Evolutionary conservation across 1,284 basidiomycete genomes (phyloP), one percentile per base, ranked within the genome.

Genomic region (Blastosporella zonata): DNA sequence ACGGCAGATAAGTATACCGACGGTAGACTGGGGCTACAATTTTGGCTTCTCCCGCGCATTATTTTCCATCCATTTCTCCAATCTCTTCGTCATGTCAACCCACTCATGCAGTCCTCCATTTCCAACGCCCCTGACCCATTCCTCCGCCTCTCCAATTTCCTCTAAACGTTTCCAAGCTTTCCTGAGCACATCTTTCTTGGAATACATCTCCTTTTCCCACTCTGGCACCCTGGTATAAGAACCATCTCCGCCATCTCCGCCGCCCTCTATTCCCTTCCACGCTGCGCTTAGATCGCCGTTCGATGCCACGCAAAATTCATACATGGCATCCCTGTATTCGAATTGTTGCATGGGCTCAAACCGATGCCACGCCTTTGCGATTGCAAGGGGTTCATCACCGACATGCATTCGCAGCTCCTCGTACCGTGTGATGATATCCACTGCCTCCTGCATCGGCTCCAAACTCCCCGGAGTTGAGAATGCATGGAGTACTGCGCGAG

Each of bases 71-170:
- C 71, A 67, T 46, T 62, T 62, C 36, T 80, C 50, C 49, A 87
- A 57, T 54, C 61, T 69, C 52, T 67, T 61, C 71, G 84, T 75
- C 54, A 87, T 58, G 18, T 72, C 72, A 8, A 82, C 70, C 87
- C 87, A 90, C 52, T 87, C 83, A 21, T 77, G 60, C 2, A 65
- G 54, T 8, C 75, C 78, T 17, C 72, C 68, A 56, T 74, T 63
- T 0, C 87, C 87, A 21, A 89, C 78, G 2, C 76, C 82, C 49
- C 67, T 65, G 13, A 86, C 72, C 81, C 80, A 87, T 18, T 69
- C 67, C 33, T 75, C 73, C 2, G 78, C 81, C 46, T 79, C 73
- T 0, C 82, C 83, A 1, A 58, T 65, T 49, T 65, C 67, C 59
- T 83, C 81, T 28, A 89, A 54, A 17, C 72, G 73, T 27, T 71